phyloP scores from a whole-genome alignment of 352 stramenopile species.

The Pythium scleroteichum region DNA sequence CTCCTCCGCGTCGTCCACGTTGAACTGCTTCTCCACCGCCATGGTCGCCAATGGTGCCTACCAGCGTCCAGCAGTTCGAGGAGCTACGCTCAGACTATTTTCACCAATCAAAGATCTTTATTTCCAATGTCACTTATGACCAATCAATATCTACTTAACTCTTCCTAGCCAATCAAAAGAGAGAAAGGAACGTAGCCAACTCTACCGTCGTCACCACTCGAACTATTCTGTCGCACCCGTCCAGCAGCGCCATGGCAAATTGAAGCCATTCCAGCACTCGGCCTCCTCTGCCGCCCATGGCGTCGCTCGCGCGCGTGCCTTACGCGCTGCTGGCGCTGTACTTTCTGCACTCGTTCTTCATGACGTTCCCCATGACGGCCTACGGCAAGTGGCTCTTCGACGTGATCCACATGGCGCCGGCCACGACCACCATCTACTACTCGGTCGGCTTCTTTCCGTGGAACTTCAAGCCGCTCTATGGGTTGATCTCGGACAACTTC shows the following conservation, averaged over 20 bases:
- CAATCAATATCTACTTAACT: constrained; percentile 15
- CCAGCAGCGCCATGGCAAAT: neutral
- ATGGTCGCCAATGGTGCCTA: constrained; percentile 31
- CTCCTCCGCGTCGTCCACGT: constrained; percentile 80
- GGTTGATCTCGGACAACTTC: constrained; percentile 71
- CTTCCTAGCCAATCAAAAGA: constrained; percentile 14
- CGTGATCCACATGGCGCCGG: constrained; percentile 73
- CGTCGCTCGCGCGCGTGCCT: constrained; percentile 35
- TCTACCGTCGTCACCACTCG: constrained; percentile 17
- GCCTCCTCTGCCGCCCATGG: neutral
- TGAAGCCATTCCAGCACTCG: neutral
- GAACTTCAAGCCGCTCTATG: constrained; percentile 87
- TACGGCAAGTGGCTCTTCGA: constrained; percentile 80
- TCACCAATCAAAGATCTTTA: constrained; percentile 12
- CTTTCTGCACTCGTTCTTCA: constrained; percentile 77
- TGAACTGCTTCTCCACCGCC: constrained; percentile 58
- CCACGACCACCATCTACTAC: constrained; percentile 81
- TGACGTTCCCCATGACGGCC: constrained; percentile 78
- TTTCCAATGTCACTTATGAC: too few relatives aligned
- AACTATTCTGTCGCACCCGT: constrained; percentile 24
- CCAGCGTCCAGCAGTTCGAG: constrained; percentile 34
- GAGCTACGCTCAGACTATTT: constrained; percentile 1
- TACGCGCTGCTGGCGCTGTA: constrained; percentile 67
- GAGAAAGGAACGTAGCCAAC: constrained; percentile 15
- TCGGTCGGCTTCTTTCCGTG: constrained; percentile 82